Evolutionary conservation across 768 basidiomycete species (phyloP), one percentile per base, ranked within the genome.

Genomic region (Lactarius evosmus): DNA sequence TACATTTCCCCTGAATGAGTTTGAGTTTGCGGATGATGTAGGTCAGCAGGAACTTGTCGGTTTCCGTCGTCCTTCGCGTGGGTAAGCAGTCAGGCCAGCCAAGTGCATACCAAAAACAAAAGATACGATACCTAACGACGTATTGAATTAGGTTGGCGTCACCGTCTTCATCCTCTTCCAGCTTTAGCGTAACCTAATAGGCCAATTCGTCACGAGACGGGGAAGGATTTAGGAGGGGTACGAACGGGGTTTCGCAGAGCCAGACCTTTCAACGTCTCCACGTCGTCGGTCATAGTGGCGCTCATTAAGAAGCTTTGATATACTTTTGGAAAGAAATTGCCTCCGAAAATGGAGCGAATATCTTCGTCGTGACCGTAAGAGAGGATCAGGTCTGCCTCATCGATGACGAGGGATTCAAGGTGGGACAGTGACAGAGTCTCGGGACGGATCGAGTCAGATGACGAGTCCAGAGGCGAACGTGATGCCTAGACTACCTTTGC

Each of bases 361-460:
- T 95, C 93, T 71, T 95, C 91, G 65, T 95, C 90, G 68, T 98
- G 93, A 3, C 97, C 97, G 72, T 98, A 99, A 0, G 95, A 98
- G 22, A 99, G 81, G 58, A 99, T 91, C 40, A 98, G 84, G 73
- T 98, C 97, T 27, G 97, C 97, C 76, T 99, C 97, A 73, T 99
- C 97, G 62, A 99, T 95, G 32, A 96, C 90, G 19, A 99, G 84
- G 5, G 91, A 89, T 52, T 93, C 90, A 33, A 98, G 76, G 0
- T 82, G 79, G 14, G 81, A 70, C 0, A 95, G 76, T 3, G 79
- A 81, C 8, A 98, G 78, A 0, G 85, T 78, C 89, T 92, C 63
- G 1, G 32, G 38, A 25, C n/a, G 40, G 44, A 46, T 65, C 14
- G n/a, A 19, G n/a, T 64, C 19, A 56, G 53, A 56, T 14, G 44